A percentile compares a stretch with the other conserved stretches of the same genome.
Conservation (phyloP, 2,329 filamentous ascomycete genomes). For the Dactylonectria macrodidyma region DNA sequence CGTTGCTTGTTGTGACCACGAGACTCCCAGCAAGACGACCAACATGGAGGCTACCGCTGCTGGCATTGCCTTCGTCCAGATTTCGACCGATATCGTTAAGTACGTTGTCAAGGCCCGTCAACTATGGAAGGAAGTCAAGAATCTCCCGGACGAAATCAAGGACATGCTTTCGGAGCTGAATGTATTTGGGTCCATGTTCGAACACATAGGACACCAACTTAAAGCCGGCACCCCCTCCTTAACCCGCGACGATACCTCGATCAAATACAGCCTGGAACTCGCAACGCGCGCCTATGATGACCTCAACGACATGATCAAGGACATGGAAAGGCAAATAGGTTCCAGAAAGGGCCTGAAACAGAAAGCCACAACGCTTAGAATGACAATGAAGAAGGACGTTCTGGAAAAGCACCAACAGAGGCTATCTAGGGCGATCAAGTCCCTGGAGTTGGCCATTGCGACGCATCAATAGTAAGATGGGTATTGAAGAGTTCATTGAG, state of each 20-base stretch:
- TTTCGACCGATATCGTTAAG: slow-evolving; percentile 40
- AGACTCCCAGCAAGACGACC: not conserved
- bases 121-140: slow-evolving; percentile 46
- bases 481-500: not conserved
- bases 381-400: slow-evolving; percentile 38
- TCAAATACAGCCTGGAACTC: slow-evolving; percentile 18
- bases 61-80: slow-evolving; percentile 45
- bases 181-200: slow-evolving; percentile 32
- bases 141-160: slow-evolving; percentile 41
- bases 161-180: slow-evolving; percentile 40
- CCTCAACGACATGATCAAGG: slow-evolving; percentile 34
- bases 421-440: slow-evolving; percentile 30
- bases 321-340: slow-evolving; percentile 32
- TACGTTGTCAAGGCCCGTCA: slow-evolving; percentile 38
- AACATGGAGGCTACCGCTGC: slow-evolving; percentile 42
- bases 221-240: slow-evolving; percentile 11
- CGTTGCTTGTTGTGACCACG: too few species aligned
- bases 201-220: slow-evolving; percentile 34
- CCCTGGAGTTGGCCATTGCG: slow-evolving; percentile 36
- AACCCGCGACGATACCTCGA: slow-evolving; percentile 20
- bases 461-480: slow-evolving; percentile 41
- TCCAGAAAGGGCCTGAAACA: slow-evolving; percentile 31
- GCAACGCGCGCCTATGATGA: slow-evolving; percentile 32
- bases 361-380: slow-evolving; percentile 39
- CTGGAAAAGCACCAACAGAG: slow-evolving; percentile 36